Base-by-base conservation (phyloP, 352 stramenopile species). In the Pythium apleroticum region DNA sequence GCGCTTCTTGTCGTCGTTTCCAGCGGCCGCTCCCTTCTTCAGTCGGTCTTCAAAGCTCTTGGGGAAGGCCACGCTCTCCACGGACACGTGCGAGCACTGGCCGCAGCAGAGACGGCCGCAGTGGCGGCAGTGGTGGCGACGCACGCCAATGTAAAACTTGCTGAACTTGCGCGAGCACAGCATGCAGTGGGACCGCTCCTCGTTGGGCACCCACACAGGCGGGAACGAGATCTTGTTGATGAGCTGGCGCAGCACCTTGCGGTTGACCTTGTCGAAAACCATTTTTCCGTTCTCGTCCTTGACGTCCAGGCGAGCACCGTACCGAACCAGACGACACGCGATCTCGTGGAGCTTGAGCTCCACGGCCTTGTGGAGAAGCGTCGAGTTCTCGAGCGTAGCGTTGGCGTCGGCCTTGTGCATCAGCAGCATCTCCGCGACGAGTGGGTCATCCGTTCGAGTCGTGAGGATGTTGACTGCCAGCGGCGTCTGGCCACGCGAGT, bases 61-160 rank as follows among this genome's bases (percentile, higher is more conserved):
- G 10, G 86, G 83, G 62, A 93, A 95, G 22, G 82, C 81, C 31
- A 81, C 81, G 52, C 71, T 82, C 49, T 91, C 83, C 11, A 96
- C 73, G 14, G 80, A 90, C 15, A 88, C 75, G 53, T 90, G 73
- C 52, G 83, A 89, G 65, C 87, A 96, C 57, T 88, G 72, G 17
- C 84, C 81, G 56, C 87, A 96, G 56, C 88, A 86, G 28, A 96
- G 72, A 14, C 86, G 82, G 0, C 86, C 87, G 60, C 87, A 95
- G 72, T 94, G 88, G 15, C 87, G 87, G 65, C 87, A 96, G 71
- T 96, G 87, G 65, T 96, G 87, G 24, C 87, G 87, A 46, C 86
- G 83, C 27, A 90, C 75, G 39, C 81, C 84, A 14, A 94, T 63
- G 24, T 68, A 63, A 11, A 93, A 75, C 30, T 73, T 76, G 25